Evolutionary conservation across 768 basidiomycete species (phyloP).

Genomic region (Obba rivulosa): DNA sequence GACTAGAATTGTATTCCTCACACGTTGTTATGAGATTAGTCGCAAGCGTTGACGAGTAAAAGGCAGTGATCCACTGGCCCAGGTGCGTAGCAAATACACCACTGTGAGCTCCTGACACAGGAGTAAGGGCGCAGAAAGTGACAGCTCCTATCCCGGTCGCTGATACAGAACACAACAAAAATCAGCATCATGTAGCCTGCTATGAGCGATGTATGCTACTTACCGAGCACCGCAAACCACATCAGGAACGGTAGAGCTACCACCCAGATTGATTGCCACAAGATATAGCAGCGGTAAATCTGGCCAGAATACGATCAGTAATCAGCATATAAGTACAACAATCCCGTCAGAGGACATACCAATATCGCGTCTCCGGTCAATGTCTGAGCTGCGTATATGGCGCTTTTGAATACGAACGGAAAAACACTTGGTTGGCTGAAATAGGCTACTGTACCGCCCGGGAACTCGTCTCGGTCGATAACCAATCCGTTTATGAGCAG

Average conservation of each 20-base stretch:
- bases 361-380: constrained; percentile 26
- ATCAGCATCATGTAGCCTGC: background rate
- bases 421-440: constrained; percentile 23
- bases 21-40: constrained; percentile 20
- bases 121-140: constrained; percentile 14
- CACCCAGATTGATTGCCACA: constrained; percentile 21
- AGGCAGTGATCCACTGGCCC: constrained; percentile 19
- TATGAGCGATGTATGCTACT: background rate
- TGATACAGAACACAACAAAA: background rate
- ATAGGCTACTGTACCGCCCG: constrained; percentile 17
- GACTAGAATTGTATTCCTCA: constrained; percentile 2
- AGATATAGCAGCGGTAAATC: constrained; percentile 24
- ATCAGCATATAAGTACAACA: too few relatives aligned
- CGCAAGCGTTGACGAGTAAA: constrained; percentile 14
- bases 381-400: constrained; percentile 22
- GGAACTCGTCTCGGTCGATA: constrained; percentile 10
- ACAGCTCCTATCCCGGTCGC: constrained; percentile 13
- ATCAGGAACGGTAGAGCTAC: constrained; percentile 16
- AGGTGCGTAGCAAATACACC: constrained; percentile 13
- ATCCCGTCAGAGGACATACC: constrained; percentile 12
- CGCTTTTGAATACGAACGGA: constrained; percentile 25
- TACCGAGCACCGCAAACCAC: constrained; percentile 10
- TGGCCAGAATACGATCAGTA: constrained; percentile 1
- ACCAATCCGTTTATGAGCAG: constrained; percentile 20
- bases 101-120: constrained; percentile 3